These are phyloP conservation scores for Syncephalastrum racemosum DNA, from an alignment of 371 early-diverging fungal genomes.

Conservation along the genomic window DNA sequence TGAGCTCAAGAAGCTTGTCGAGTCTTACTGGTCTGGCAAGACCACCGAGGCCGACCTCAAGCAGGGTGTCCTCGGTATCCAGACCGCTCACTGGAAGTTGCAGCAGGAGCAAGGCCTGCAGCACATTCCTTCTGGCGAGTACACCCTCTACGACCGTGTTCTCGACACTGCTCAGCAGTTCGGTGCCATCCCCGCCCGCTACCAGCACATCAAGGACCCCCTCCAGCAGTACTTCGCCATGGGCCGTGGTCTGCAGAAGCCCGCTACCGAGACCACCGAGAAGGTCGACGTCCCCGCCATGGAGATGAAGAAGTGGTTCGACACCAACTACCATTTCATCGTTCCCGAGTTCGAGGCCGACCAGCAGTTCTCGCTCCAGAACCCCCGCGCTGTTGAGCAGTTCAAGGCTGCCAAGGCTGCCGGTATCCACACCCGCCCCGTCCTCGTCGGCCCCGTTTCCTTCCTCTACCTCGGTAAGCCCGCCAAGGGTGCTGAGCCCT, in stretches of 20 bases:
- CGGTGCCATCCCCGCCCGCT: constrained; percentile 76
- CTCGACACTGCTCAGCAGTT: constrained; percentile 84
- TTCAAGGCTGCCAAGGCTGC: constrained; percentile 90
- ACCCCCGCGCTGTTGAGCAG: constrained; percentile 81
- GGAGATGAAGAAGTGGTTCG: constrained; percentile 97
- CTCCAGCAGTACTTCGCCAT: constrained; percentile 95
- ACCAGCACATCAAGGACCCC: constrained; percentile 59
- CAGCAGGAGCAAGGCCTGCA: constrained; percentile 79
- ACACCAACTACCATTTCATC: constrained; percentile 94
- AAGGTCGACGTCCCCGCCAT: constrained; percentile 91
- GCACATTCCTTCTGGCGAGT: constrained; percentile 92
- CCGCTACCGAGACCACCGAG: constrained; percentile 57
- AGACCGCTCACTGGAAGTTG: constrained; percentile 87
- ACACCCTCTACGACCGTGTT: constrained; percentile 94
- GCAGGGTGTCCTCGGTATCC: constrained; percentile 73
- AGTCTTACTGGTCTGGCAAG: constrained; percentile 93
- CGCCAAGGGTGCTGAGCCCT: constrained; percentile 62
- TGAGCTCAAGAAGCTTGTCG: constrained; percentile 88
- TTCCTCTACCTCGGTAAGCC: constrained; percentile 86
- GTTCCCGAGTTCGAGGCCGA: constrained; percentile 85
- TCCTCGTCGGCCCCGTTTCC: constrained; percentile 89
- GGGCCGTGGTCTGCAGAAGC: constrained; percentile 90
- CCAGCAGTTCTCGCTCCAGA: constrained; percentile 73
- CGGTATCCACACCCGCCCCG: constrained; percentile 91
- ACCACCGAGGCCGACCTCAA: constrained; percentile 70